These are phyloP conservation scores for Globisporangium okanoganense DNA, from an alignment of 352 stramenopile genomes.

Conservation along the genomic window DNA sequence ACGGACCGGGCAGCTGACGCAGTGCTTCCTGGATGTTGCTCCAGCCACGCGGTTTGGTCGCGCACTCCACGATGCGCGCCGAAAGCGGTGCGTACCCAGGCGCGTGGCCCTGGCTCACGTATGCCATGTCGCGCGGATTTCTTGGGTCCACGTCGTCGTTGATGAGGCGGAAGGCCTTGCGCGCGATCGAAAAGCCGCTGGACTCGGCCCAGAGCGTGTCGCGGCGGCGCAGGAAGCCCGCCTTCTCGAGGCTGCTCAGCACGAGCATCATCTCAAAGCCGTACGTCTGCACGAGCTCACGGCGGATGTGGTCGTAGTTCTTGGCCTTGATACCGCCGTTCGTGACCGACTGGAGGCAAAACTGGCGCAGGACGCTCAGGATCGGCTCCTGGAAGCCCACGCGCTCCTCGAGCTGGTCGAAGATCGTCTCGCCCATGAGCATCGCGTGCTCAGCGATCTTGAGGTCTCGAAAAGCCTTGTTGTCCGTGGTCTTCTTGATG, in stretches of 20 bases:
- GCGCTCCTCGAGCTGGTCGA: conserved; percentile 95
- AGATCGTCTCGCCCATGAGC: conserved; percentile 94
- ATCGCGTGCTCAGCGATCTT: conserved; percentile 95
- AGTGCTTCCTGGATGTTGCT: conserved; percentile 76
- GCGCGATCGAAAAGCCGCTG: conserved; percentile 80
- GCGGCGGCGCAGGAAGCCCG: conserved; percentile 86
- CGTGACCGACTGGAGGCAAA: conserved; percentile 94
- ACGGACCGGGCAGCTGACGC: conserved; percentile 77
- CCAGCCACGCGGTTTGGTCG: conserved; percentile 76
- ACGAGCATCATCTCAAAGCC: conserved; percentile 94
- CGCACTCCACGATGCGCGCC: conserved; percentile 91
- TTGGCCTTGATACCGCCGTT: conserved; percentile 92
- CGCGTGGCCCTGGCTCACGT: conserved; percentile 78
- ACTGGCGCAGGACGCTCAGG: conserved; percentile 86
- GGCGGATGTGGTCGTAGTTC: conserved; percentile 92
- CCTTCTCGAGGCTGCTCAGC: conserved; percentile 93
- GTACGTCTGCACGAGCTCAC: conserved; percentile 96
- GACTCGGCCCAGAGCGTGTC: conserved; percentile 85
- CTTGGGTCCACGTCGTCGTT: conserved; percentile 93
- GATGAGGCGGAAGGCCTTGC: conserved; percentile 93
- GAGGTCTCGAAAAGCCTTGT: conserved; percentile 90
- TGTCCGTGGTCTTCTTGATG: conserved; percentile 94
- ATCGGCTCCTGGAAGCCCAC: conserved; percentile 92
- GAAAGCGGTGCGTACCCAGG: conserved; percentile 93
- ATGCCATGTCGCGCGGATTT: conserved; percentile 93